These are phyloP conservation scores for Globisporangium emineosum DNA, from an alignment of 352 stramenopile genomes.

Conservation along the genomic window DNA sequence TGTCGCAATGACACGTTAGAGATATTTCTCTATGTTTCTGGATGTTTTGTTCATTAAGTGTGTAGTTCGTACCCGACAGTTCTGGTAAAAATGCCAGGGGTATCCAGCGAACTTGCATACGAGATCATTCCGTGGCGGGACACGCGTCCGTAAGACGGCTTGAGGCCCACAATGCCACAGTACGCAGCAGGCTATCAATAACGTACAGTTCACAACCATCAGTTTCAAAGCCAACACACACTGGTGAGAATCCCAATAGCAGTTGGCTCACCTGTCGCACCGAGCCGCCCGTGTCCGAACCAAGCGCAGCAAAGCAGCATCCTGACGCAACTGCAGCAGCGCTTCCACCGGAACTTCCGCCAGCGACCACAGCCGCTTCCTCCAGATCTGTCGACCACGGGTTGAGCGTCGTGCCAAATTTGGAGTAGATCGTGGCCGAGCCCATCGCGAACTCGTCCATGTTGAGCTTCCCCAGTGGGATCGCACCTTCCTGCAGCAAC, in stretches of 20 bases:
- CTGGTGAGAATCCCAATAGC: not conserved
- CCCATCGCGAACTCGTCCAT: constrained; percentile 99
- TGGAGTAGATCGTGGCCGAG: constrained; percentile 91
- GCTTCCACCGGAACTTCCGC: constrained; percentile 94
- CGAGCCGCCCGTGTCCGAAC: constrained; percentile 97
- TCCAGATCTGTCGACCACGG: constrained; percentile 73
- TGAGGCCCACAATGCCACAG: constrained; percentile 95
- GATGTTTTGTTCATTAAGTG: no score
- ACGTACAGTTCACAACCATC: not conserved
- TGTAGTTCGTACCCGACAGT: constrained; percentile 50
- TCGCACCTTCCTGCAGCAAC: constrained; percentile 86
- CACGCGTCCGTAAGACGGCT: constrained; percentile 97
- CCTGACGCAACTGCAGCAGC: constrained; percentile 92
- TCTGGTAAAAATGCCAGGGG: constrained; percentile 90
- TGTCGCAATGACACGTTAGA: not conserved
- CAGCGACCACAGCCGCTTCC: constrained; percentile 66
- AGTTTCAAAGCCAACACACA: not conserved
- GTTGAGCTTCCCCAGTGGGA: constrained; percentile 96
- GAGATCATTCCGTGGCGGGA: constrained; percentile 95
- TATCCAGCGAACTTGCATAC: constrained; percentile 97
- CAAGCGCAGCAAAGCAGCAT: constrained; percentile 91
- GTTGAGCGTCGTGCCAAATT: constrained; percentile 85
- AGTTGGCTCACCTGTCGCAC: constrained; percentile 82
- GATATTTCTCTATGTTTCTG: no score
- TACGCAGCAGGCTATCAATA: constrained; percentile 88